Conservation (phyloP, 2,329 filamentous ascomycete species). For the Blumeria hordei region DNA sequence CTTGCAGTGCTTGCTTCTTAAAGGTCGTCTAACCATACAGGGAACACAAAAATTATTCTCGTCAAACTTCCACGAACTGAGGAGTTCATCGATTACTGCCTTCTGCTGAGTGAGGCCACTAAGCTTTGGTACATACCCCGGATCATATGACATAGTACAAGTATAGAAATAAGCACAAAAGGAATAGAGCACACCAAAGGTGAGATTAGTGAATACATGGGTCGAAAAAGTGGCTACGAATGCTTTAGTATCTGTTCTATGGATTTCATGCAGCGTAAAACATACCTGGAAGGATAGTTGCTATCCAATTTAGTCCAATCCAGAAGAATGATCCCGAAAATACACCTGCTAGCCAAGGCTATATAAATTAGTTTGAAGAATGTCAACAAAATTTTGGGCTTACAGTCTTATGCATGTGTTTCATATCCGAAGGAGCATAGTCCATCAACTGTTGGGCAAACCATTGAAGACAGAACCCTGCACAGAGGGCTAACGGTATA, state of each 20-base stretch:
- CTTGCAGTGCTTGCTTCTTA: slow-evolving; percentile 89
- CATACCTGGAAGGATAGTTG: slow-evolving; percentile 48
- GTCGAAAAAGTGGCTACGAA: slow-evolving; percentile 34
- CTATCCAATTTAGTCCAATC: slow-evolving; percentile 52
- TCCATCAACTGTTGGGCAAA: slow-evolving; percentile 52
- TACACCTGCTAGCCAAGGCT: slow-evolving; percentile 84
- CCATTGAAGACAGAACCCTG: slow-evolving; percentile 51
- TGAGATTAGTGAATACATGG: slow-evolving; percentile 53
- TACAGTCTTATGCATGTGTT: slow-evolving; percentile 71
- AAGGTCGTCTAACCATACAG: slow-evolving; percentile 81
- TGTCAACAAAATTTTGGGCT: slow-evolving; percentile 12
- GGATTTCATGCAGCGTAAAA: slow-evolving; percentile 2
- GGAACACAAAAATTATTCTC: slow-evolving; percentile 81
- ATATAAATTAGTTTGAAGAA: slow-evolving; percentile 1
- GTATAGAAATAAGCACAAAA: slow-evolving; percentile 71
- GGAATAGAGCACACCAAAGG: slow-evolving; percentile 39
- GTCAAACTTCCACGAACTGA: slow-evolving; percentile 72
- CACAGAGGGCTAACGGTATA: slow-evolving; percentile 42
- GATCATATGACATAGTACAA: slow-evolving; percentile 66
- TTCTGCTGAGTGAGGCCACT: slow-evolving; percentile 78
- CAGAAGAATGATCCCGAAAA: slow-evolving; percentile 74
- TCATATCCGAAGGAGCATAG: slow-evolving; percentile 71
- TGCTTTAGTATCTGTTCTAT: slow-evolving; percentile 13
- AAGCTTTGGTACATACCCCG: slow-evolving; percentile 79
- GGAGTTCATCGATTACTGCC: slow-evolving; percentile 64